Evolutionary conservation across 441 rosid genomes (phyloP).

Genomic region (Populus tomentosa): DNA sequence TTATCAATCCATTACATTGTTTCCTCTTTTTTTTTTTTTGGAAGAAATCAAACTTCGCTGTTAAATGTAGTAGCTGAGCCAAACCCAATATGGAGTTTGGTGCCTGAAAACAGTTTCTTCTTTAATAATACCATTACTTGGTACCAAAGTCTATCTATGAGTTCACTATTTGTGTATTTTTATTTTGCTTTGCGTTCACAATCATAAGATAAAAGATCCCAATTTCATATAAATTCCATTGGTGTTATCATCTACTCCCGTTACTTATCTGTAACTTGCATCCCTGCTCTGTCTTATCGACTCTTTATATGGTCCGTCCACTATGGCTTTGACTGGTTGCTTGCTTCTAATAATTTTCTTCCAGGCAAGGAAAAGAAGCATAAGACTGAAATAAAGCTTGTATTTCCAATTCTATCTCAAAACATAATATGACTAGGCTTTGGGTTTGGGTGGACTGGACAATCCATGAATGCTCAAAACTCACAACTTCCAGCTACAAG

Average conservation of each 20-base stretch:
- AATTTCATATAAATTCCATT: not conserved
- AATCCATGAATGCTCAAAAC: no score
- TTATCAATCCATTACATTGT: not conserved
- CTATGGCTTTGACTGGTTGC: no score
- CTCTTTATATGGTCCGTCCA: not conserved
- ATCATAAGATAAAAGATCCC: not conserved
- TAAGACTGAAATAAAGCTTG: not conserved
- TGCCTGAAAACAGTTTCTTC: not conserved
- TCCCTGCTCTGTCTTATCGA: not conserved
- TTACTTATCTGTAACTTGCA: not conserved
- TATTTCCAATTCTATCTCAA: not conserved
- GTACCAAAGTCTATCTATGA: not conserved
- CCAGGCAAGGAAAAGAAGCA: no score
- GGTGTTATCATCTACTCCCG: not conserved
- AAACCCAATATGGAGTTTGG: not conserved
- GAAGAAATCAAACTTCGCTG: not conserved
- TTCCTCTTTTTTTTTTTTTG: not conserved
- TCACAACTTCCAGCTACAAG: no score
- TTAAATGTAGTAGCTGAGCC: not conserved
- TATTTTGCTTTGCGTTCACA: not conserved
- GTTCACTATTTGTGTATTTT: not conserved
- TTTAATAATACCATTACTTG: not conserved
- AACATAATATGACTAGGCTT: not conserved
- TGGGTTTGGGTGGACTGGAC: no score
- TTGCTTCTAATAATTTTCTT: no score